Conservation (phyloP, 805 yeast genomes). For the Ogataea haglerorum region DNA sequence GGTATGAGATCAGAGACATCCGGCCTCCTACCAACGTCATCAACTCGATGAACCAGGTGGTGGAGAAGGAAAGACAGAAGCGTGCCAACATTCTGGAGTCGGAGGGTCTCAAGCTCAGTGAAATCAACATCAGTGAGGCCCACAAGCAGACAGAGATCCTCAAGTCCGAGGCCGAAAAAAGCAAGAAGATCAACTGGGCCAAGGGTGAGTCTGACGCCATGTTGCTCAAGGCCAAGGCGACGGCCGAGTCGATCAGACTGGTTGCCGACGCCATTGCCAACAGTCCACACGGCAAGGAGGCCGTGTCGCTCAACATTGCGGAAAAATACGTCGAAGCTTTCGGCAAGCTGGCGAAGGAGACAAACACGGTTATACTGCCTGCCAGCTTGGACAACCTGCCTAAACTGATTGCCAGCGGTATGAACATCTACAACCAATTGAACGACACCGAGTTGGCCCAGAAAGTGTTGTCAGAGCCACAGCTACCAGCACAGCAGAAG, state of each 20-base stretch:
- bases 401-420: constrained; percentile 69
- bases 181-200: constrained; percentile 64
- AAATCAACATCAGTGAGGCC: constrained; percentile 82
- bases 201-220: constrained; percentile 72
- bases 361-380: constrained; percentile 75
- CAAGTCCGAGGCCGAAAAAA: constrained; percentile 69
- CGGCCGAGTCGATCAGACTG: constrained; percentile 63
- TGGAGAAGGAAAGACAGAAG: constrained; percentile 80
- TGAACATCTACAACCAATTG: constrained; percentile 58
- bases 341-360: constrained; percentile 76
- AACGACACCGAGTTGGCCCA: constrained; percentile 35
- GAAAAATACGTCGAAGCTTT: constrained; percentile 81
- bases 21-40: constrained; percentile 83
- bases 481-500: background rate
- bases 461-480: constrained; percentile 13
- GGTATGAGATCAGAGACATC: constrained; percentile 85
- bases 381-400: constrained; percentile 73
- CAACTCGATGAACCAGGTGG: constrained; percentile 91
- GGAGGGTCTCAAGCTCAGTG: constrained; percentile 78
- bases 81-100: constrained; percentile 84
- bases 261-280: constrained; percentile 65
- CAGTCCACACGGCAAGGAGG: constrained; percentile 70
- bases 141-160: constrained; percentile 66
- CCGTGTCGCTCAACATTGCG: constrained; percentile 76
- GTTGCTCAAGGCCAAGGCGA: constrained; percentile 62